These are phyloP conservation scores for Xylaria sp. DNA, from an alignment of 2,329 filamentous ascomycete species.

Conservation along the genomic window DNA sequence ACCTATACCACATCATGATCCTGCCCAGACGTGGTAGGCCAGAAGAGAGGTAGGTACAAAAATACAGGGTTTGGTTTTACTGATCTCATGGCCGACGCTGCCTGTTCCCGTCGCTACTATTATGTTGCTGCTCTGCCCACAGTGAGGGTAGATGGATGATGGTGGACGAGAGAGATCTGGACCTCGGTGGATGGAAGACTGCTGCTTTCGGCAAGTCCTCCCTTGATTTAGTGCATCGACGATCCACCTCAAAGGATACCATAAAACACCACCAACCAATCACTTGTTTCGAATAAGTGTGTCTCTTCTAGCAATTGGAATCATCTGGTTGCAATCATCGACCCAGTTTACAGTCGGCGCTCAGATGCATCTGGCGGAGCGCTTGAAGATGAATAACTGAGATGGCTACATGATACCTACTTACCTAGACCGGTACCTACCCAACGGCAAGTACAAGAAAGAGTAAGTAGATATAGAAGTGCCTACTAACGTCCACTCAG, in stretches of 20 bases:
- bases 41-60: constrained; percentile 18
- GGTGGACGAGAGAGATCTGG: constrained; percentile 25
- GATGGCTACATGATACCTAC: neutral
- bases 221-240: constrained; percentile 23
- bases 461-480: neutral
- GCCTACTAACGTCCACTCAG: constrained; percentile 21
- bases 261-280: constrained; percentile 23
- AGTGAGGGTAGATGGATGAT: constrained; percentile 1
- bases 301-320: constrained; percentile 17
- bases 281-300: neutral
- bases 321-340: constrained; percentile 17
- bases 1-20: constrained; percentile 18
- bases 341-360: constrained; percentile 24
- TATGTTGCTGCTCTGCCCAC: constrained; percentile 5
- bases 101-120: constrained; percentile 26
- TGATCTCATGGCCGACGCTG: constrained; percentile 22
- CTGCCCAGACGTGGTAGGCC: constrained; percentile 19
- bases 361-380: constrained; percentile 20
- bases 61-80: constrained; percentile 20
- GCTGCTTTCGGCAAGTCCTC: constrained; percentile 33
- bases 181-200: constrained; percentile 22
- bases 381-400: constrained; percentile 3
- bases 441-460: neutral
- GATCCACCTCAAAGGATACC: constrained; percentile 29
- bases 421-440: neutral